phyloP scores from a whole-genome alignment of 169 alveolate genomes.

The Amoebophrya sp. region DNA sequence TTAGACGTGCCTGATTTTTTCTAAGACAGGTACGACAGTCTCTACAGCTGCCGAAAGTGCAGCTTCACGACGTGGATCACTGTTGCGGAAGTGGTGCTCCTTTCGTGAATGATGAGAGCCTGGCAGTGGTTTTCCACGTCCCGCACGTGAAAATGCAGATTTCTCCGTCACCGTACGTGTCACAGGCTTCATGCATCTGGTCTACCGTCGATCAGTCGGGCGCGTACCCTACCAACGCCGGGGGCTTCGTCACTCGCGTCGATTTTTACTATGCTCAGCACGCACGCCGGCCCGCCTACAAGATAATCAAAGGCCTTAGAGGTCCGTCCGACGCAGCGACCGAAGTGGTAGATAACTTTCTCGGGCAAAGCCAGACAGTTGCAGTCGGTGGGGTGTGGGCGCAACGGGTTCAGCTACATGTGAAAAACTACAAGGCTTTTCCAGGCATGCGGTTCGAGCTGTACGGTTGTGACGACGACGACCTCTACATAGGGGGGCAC shows the following conservation, averaged over 20 bases:
- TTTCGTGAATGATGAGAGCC: not conserved
- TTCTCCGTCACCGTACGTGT: not conserved
- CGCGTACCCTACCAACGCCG: not conserved
- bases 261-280: not conserved
- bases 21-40: not conserved
- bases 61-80: not conserved
- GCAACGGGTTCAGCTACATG: not conserved
- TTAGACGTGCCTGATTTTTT: too few species aligned
- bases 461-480: not conserved
- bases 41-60: not conserved
- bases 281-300: not conserved
- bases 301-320: not conserved
- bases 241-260: not conserved
- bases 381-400: not conserved
- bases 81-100: not conserved
- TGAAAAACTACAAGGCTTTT: not conserved
- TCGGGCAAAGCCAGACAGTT: not conserved
- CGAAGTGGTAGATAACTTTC: not conserved
- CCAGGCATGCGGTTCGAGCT: not conserved
- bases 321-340: not conserved
- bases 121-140: not conserved
- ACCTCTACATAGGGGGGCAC: not conserved
- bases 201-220: not conserved
- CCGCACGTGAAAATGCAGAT: not conserved
- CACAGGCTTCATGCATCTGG: not conserved